Conservation (phyloP, 257 asterid species). For the Echites panduratus region DNA sequence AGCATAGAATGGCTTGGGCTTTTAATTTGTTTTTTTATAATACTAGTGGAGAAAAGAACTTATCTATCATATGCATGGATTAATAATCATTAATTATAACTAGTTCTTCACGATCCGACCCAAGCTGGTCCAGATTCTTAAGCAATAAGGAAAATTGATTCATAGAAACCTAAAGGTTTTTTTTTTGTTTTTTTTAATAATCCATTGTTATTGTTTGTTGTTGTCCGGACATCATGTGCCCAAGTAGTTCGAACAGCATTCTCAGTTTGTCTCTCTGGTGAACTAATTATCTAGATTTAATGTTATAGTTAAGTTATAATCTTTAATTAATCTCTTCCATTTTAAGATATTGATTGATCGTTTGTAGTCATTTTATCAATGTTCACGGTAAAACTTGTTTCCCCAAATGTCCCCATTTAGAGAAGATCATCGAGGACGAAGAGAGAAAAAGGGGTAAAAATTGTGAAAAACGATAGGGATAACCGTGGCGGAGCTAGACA, state of each 20-base stretch:
- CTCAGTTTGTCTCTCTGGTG: not conserved
- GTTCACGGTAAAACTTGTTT: too few species aligned
- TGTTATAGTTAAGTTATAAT: not conserved
- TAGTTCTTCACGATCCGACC: too few species aligned
- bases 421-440: too few species aligned
- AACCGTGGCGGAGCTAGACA: too few species aligned
- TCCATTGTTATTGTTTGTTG: conserved; percentile 6
- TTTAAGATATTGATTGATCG: too few species aligned
- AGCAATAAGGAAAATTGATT: conserved; percentile 9
- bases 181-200: too few species aligned
- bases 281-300: not conserved
- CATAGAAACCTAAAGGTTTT: not conserved
- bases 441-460: too few species aligned
- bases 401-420: too few species aligned
- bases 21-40: too few species aligned
- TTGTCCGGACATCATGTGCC: conserved; percentile 4
- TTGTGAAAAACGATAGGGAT: too few species aligned
- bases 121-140: conserved; percentile 13
- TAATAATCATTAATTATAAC: too few species aligned
- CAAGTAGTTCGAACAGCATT: not conserved
- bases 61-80: not conserved
- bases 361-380: too few species aligned
- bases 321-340: not conserved
- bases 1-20: conserved; percentile 4
- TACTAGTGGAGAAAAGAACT: conserved; percentile 1